Conservation (phyloP, 2,329 filamentous ascomycete genomes). For the Sporothrix schenckii region DNA sequence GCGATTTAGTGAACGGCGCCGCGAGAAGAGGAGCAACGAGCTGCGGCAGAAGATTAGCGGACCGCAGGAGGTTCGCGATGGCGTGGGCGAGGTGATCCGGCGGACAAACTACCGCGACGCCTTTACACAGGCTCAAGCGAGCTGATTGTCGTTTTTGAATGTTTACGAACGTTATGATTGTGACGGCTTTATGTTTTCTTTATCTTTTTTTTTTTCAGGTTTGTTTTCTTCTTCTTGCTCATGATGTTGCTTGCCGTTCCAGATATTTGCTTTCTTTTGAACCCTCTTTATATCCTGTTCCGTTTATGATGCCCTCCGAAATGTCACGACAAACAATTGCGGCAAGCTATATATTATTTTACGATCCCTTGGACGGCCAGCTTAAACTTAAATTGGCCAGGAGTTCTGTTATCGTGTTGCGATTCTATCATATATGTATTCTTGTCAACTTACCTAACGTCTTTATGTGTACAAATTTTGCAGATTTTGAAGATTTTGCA, state of each 20-base stretch:
- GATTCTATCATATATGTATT: not conserved
- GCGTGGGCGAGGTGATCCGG: slow-evolving; percentile 60
- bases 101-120: slow-evolving; percentile 47
- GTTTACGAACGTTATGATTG: slow-evolving; percentile 16
- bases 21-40: slow-evolving; percentile 62
- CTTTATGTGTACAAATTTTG: not conserved
- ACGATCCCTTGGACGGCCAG: not conserved
- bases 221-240: not conserved
- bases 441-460: slow-evolving; percentile 5
- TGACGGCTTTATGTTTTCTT: slow-evolving; percentile 4
- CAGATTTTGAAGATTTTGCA: not conserved
- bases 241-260: not conserved
- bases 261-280: not conserved
- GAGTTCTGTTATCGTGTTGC: not conserved
- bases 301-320: slow-evolving; percentile 25
- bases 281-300: slow-evolving; percentile 15
- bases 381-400: not conserved
- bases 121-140: slow-evolving; percentile 36
- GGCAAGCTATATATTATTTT: not conserved
- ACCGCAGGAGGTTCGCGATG: slow-evolving; percentile 61
- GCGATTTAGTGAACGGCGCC: slow-evolving; percentile 59
- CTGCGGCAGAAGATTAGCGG: slow-evolving; percentile 63
- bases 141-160: not conserved
- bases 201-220: not conserved
- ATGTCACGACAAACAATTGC: slow-evolving; percentile 23